Conservation (phyloP, 148 eudicot genomes). For the Heliosperma pusillum region DNA sequence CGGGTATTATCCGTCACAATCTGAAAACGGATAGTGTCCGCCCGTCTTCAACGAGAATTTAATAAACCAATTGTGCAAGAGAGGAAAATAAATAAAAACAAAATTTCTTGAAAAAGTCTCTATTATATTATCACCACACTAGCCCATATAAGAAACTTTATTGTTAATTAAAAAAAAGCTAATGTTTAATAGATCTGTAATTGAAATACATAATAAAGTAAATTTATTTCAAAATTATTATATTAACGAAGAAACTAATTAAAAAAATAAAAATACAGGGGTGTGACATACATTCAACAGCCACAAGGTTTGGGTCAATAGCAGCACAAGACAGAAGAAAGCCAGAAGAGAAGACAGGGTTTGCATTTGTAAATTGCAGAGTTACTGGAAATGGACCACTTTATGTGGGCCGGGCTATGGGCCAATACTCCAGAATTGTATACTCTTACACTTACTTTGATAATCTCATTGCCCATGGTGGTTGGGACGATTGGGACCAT, state of each 20-base stretch:
- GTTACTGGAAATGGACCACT: slow-evolving; percentile 89
- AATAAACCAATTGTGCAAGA: too few relatives aligned
- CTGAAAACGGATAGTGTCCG: too few relatives aligned
- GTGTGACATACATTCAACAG: slow-evolving; percentile 86
- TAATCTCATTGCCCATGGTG: slow-evolving; percentile 79
- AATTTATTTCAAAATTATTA: too few relatives aligned
- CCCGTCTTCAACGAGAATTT: too few relatives aligned
- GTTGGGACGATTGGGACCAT: slow-evolving; percentile 95
- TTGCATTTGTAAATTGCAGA: slow-evolving; percentile 71
- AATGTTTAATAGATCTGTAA: too few relatives aligned
- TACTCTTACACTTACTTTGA: slow-evolving; percentile 85
- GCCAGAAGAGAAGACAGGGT: slow-evolving; percentile 71
- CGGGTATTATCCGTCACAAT: too few relatives aligned
- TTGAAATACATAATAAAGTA: too few relatives aligned
- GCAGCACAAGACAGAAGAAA: slow-evolving; percentile 79
- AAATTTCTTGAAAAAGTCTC: too few relatives aligned
- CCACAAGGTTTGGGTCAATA: slow-evolving; percentile 80
- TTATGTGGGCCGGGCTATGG: slow-evolving; percentile 94
- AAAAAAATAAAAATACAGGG: slow-evolving; percentile 33
- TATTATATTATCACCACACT: too few relatives aligned
- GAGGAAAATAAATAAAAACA: too few relatives aligned
- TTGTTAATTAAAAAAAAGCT: too few relatives aligned
- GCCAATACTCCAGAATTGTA: slow-evolving; percentile 85
- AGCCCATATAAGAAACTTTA: too few relatives aligned
- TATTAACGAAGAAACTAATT: background rate